Base-by-base conservation (phyloP, 2,329 filamentous ascomycete species). In the Neonectria punicea region DNA sequence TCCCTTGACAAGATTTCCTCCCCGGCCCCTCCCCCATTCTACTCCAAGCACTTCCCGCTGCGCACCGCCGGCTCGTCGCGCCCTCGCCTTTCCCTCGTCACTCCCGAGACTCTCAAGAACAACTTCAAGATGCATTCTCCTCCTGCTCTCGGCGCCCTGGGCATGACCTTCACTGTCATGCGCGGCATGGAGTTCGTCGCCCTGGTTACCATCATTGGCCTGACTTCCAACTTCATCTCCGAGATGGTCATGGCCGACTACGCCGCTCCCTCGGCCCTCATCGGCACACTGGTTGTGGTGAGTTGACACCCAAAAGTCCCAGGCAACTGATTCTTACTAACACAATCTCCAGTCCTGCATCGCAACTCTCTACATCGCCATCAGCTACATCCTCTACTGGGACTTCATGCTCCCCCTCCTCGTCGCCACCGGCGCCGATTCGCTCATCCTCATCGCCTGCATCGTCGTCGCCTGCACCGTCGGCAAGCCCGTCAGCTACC, bases 231-330 rank as follows among this genome's bases (percentile, higher is more conserved):
- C 79, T 97, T 97, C 80, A 90, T 97, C 74, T 85, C 89, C 25
- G 86, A 92, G 72, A 93, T 97, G 77, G 88, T 93, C 49, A 82
- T 84, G 47, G 86, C 84, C 22, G 86, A 90, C 67, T 86, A 90
- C 60, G 84, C 87, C 32, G 89, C 92, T 0, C 92, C 93, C 0
- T 83, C 87, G 56, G 89, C 94, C 51, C 84, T 98, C 22, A 87
- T 97, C 32, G 93, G 90, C 32, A 93, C 93, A 3, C 85, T 97
- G 67, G 88, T 88, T 66, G 88, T 97, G 70, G 94, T 97, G 87
- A 75, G 92, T 87, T 25, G 10, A 1, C 30, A 8, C 10, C 9
- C 5, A 16, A 16, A 11, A 14, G 32, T 25, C 16, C 11, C 3
- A n/a, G 34, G 39, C 39, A 20, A 20, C 13, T 25, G 14, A 34